Base-by-base conservation (phyloP, 2,329 filamentous ascomycete genomes). In the Fusarium veterinarium region DNA sequence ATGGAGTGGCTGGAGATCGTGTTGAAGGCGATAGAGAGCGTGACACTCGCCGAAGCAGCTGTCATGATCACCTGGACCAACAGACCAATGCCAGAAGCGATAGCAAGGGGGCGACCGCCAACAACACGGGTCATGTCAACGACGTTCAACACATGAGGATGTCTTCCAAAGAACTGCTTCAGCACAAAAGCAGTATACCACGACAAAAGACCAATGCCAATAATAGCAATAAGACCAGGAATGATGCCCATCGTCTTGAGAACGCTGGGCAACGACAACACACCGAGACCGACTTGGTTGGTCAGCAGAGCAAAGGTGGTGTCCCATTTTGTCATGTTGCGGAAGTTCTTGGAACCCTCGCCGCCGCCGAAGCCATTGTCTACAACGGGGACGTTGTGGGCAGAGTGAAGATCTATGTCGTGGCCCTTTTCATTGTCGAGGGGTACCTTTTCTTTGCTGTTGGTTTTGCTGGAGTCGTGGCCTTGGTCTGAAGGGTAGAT, bases 21-120 rank as follows among this genome's bases (percentile, higher is more conserved):
- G 82, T 93, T 93, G 74, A 92, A 85, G 76, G 91, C 92, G 75
- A 92, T 88, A 46, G 91, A 88, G 51, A 91, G 89, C 6, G 90
- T 89, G 55, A 93, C 84, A 75, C 89, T 91, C 76, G 92, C 91
- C 66, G 92, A 86, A 46, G 89, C 90, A 82, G 89, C 87, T 64
- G 92, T 92, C 81, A 92, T 91, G 56, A 90, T 92, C 78, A 93
- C 92, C 83, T 93, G 93, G 72, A 93, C 79, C 17, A 93, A 78
- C 78, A 93, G 91, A 85, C 92, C 92, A 74, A 90, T 81, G 5
- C 90, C 79, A 13, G 77, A 65, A 2, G 75, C 31, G 25, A 77
- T 68, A 33, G 78, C 78, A 19, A 81, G 71, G 7, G 72, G 61
- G 3, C 73, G 72, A 5, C 80, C 79, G 2, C 80, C 84, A 83